A percentile compares a stretch with the other conserved stretches of the same genome.
Conservation (phyloP, 352 stramenopile genomes). For the Phytophthora tubulina region DNA sequence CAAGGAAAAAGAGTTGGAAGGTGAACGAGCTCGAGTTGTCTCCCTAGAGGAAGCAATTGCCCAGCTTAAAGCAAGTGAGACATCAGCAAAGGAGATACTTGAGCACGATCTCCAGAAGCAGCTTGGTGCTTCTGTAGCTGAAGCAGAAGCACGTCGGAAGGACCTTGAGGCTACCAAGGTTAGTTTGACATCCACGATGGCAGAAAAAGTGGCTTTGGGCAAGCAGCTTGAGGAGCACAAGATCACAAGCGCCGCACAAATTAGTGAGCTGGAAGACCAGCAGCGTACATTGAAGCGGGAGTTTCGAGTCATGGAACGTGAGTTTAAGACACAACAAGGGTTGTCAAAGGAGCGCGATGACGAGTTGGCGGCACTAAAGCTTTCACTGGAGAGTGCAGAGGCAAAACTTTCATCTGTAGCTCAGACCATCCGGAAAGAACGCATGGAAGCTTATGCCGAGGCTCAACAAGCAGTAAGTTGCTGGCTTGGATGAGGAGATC, state of each 20-base stretch:
- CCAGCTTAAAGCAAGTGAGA: conserved; percentile 27
- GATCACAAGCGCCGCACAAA: conserved; percentile 35
- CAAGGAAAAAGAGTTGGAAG: conserved; percentile 42
- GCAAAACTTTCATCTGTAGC: conserved; percentile 45
- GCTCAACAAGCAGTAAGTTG: conserved; percentile 62
- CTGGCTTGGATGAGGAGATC: background rate
- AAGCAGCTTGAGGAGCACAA: conserved; percentile 46
- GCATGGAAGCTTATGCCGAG: conserved; percentile 49
- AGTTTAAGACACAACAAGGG: conserved; percentile 63
- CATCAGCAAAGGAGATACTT: conserved; percentile 26
- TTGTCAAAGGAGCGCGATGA: conserved; percentile 65
- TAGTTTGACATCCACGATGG: conserved; percentile 26
- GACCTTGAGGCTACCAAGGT: conserved; percentile 26
- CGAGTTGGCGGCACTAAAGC: conserved; percentile 46
- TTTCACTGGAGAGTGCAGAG: conserved; percentile 47
- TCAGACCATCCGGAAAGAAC: conserved; percentile 49
- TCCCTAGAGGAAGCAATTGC: conserved; percentile 41
- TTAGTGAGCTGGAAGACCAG: conserved; percentile 65
- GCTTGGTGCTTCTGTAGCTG: conserved; percentile 20
- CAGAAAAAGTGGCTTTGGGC: conserved; percentile 27
- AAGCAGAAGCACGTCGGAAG: conserved; percentile 26
- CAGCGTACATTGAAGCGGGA: conserved; percentile 65
- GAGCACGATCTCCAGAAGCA: conserved; percentile 39
- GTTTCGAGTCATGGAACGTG: conserved; percentile 63
- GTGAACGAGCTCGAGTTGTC: conserved; percentile 18